Conservation (phyloP, 2,329 filamentous ascomycete genomes). For the Cordyceps militaris region DNA sequence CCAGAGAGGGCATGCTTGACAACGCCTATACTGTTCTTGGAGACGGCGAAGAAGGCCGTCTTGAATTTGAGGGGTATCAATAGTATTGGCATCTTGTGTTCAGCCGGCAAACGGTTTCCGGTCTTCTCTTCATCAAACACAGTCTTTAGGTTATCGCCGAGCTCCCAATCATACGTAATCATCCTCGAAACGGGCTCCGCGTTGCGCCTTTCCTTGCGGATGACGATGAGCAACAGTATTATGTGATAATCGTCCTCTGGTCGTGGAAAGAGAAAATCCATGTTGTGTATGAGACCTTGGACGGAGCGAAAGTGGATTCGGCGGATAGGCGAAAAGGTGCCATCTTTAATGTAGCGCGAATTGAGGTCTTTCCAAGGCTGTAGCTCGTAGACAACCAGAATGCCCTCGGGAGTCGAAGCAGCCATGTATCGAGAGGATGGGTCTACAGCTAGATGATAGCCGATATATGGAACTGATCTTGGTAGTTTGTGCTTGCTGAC, state of each 20-base stretch:
- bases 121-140: constrained; percentile 40
- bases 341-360: constrained; percentile 37
- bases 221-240: constrained; percentile 63
- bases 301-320: constrained; percentile 38
- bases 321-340: constrained; percentile 53
- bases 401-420: constrained; percentile 61
- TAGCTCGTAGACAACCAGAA: constrained; percentile 66
- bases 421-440: constrained; percentile 63
- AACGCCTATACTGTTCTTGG: constrained; percentile 49
- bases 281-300: constrained; percentile 70
- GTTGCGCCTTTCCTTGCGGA: constrained; percentile 31
- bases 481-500: constrained; percentile 53
- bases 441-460: constrained; percentile 67
- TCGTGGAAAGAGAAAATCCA: constrained; percentile 76
- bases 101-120: constrained; percentile 43
- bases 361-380: constrained; percentile 47
- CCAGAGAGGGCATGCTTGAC: constrained; percentile 49
- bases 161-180: constrained; percentile 55
- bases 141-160: constrained; percentile 38
- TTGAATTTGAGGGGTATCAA: constrained; percentile 65
- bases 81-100: constrained; percentile 56
- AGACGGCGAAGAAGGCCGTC: constrained; percentile 65
- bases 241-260: constrained; percentile 60
- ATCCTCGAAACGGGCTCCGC: constrained; percentile 37
- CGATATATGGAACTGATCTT: constrained; percentile 50